phyloP scores from a whole-genome alignment of 1,284 basidiomycete genomes.

The Moesziomyces globuligerus region DNA sequence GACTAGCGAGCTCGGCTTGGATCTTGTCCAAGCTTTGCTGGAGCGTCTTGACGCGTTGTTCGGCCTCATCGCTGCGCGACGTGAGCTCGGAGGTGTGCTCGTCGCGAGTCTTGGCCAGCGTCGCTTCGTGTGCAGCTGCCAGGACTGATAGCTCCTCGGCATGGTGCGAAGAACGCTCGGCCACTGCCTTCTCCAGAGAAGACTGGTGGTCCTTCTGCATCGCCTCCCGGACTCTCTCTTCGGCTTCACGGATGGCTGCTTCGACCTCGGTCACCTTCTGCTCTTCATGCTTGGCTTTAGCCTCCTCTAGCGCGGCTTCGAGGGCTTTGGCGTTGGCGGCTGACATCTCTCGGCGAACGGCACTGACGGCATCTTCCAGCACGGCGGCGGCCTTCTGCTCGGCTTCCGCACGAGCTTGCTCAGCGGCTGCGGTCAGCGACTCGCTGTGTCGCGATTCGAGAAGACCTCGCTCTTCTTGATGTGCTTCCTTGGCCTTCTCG shows the following conservation, averaged over 20 bases:
- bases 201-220: slow-evolving; percentile 26
- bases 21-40: slow-evolving; percentile 32
- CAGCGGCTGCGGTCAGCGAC: slow-evolving; percentile 17
- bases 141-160: slow-evolving; percentile 26
- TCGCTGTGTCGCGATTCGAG: slow-evolving; percentile 15
- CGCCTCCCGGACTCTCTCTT: slow-evolving; percentile 18
- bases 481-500: slow-evolving; percentile 14
- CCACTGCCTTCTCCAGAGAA: slow-evolving; percentile 21
- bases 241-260: slow-evolving; percentile 27
- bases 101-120: slow-evolving; percentile 18
- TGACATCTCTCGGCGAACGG: slow-evolving; percentile 33
- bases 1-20: slow-evolving; percentile 36
- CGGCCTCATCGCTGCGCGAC: slow-evolving; percentile 23
- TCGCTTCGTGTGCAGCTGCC: slow-evolving; percentile 28
- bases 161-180: slow-evolving; percentile 19
- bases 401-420: slow-evolving; percentile 22
- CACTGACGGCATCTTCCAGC: slow-evolving; percentile 34
- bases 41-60: slow-evolving; percentile 31
- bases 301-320: slow-evolving; percentile 25
- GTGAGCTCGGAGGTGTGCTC: slow-evolving; percentile 30
- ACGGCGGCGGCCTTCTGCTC: slow-evolving; percentile 37
- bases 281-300: slow-evolving; percentile 21
- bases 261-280: slow-evolving; percentile 28
- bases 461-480: slow-evolving; percentile 14
- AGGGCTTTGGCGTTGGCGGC: slow-evolving; percentile 32